Evolutionary conservation across 1,284 basidiomycete species (phyloP).

Genomic region (Heterobasidion parviporum): DNA sequence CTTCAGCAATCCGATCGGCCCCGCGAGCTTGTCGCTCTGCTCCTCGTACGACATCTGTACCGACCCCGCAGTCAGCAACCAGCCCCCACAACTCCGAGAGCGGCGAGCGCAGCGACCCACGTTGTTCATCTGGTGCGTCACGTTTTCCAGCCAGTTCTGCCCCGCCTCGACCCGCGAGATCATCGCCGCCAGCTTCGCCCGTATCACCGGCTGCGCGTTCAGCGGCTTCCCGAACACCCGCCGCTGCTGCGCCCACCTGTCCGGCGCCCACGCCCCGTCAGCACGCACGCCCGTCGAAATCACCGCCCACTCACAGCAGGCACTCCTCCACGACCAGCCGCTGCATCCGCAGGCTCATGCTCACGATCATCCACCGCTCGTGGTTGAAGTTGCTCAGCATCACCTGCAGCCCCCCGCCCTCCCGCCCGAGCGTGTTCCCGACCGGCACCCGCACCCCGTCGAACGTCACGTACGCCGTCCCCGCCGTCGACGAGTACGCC

Average conservation of each 20-base stretch:
- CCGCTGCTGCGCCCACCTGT: constrained; percentile 77
- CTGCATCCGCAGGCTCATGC: constrained; percentile 63
- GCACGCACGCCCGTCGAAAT: neutral
- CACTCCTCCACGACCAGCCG: constrained; percentile 72
- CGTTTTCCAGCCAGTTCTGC: constrained; percentile 84
- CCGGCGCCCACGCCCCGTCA: neutral
- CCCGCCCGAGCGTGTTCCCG: constrained; percentile 81
- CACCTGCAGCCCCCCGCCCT: constrained; percentile 81
- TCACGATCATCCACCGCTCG: constrained; percentile 82
- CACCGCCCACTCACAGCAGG: constrained; percentile 21
- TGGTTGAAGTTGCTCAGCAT: constrained; percentile 83
- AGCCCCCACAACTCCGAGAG: neutral
- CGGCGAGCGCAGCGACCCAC: constrained; percentile 31
- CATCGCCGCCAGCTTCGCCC: constrained; percentile 83
- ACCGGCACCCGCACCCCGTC: constrained; percentile 86
- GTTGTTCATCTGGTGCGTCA: constrained; percentile 92
- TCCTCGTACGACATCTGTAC: constrained; percentile 71
- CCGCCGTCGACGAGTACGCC: constrained; percentile 77
- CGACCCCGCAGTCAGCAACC: neutral
- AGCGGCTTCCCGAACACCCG: constrained; percentile 88
- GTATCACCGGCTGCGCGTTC: constrained; percentile 83
- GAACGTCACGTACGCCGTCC: constrained; percentile 89
- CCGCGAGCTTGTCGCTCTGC: constrained; percentile 70
- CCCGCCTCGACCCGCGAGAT: constrained; percentile 83
- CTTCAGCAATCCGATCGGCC: constrained; percentile 56